A percentile compares a stretch with the other conserved stretches of the same genome.
Conservation (phyloP, 306 rosid genomes). For the Coriaria nepalensis region DNA sequence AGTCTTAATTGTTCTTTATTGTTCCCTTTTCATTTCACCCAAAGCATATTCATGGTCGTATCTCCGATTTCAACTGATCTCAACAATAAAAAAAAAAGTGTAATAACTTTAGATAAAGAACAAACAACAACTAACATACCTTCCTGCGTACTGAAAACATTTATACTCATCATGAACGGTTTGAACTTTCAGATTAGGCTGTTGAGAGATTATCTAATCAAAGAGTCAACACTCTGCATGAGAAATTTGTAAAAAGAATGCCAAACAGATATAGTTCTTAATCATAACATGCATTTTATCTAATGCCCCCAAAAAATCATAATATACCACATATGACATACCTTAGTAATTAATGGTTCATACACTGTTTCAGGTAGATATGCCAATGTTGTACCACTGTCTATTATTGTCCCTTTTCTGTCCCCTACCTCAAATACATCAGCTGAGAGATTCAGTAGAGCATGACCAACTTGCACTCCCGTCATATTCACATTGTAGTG, state of each 20-base stretch:
- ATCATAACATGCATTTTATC: too few species aligned
- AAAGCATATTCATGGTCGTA: too few species aligned
- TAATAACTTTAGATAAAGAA: conserved; percentile 1
- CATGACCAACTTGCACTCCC: conserved; percentile 70
- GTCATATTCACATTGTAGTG: conserved; percentile 93
- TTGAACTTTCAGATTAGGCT: conserved; percentile 57
- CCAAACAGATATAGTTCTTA: neutral
- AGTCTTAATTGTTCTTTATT: too few species aligned
- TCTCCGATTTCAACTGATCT: neutral
- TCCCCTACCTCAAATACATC: conserved; percentile 53
- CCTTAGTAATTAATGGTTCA: conserved; percentile 63
- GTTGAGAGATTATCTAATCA: conserved; percentile 60
- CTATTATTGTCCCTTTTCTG: conserved; percentile 80
- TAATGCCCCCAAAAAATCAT: too few species aligned
- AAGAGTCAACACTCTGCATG: neutral
- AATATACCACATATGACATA: conserved; percentile 14
- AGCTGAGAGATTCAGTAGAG: conserved; percentile 41
- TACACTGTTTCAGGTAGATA: conserved; percentile 85
- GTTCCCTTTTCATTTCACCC: too few species aligned
- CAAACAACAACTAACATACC: conserved; percentile 36
- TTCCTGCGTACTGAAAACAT: conserved; percentile 72
- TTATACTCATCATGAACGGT: conserved; percentile 78
- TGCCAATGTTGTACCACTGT: conserved; percentile 98
- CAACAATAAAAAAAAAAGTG: neutral
- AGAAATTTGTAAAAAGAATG: neutral